A percentile compares a stretch with the other conserved stretches of the same genome.
Conservation (phyloP, 2,329 filamentous ascomycete species). For the Acephala macrosclerotiorum region DNA sequence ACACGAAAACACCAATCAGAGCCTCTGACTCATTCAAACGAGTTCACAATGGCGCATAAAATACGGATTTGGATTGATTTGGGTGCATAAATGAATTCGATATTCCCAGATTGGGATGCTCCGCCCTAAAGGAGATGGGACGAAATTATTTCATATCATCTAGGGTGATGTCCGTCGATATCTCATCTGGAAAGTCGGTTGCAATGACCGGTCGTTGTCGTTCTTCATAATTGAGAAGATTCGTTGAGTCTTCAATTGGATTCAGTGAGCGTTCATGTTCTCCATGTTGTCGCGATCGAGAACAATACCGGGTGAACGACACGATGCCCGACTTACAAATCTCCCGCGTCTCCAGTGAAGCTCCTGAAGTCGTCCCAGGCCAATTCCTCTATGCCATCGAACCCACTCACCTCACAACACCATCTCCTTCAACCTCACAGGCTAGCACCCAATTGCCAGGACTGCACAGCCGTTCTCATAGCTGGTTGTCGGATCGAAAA, state of each 20-base stretch:
- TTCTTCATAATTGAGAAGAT: not conserved
- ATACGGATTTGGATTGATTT: not conserved
- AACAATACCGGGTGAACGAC: not conserved
- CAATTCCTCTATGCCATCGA: not conserved
- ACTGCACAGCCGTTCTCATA: constrained; percentile 1
- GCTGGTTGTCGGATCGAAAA: constrained; percentile 1
- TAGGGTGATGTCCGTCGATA: not conserved
- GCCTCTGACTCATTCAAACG: not conserved
- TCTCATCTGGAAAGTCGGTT: not conserved
- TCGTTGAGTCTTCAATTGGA: not conserved
- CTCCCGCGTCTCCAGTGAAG: constrained; percentile 15
- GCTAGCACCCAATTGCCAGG: not conserved
- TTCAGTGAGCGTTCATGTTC: not conserved
- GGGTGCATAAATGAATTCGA: not conserved
- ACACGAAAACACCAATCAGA: constrained; percentile 5
- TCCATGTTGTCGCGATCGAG: constrained; percentile 1
- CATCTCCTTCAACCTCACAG: not conserved
- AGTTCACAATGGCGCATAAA: not conserved
- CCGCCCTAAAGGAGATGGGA: not conserved
- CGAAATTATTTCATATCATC: not conserved
- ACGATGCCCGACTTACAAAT: not conserved
- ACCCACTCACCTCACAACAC: not conserved
- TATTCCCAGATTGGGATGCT: not conserved
- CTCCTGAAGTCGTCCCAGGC: constrained; percentile 17
- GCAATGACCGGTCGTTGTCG: not conserved